A percentile compares a stretch with the other conserved stretches of the same genome.
phyloP scores from a whole-genome alignment of 768 basidiomycete genomes.

The Leccinum incarnatum region DNA sequence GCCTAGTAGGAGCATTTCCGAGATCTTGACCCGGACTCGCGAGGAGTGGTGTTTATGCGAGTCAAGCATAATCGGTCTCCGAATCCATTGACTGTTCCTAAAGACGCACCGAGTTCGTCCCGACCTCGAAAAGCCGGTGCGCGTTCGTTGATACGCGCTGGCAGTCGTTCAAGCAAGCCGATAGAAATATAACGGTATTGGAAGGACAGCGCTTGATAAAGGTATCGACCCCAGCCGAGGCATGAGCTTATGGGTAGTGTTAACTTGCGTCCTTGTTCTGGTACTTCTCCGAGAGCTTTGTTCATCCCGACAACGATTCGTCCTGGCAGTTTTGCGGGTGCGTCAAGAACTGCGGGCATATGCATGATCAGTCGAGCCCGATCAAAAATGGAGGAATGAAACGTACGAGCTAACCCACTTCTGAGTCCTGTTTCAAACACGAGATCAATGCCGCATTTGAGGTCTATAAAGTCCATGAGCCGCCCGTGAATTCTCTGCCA shows the following conservation, averaged over 20 bases:
- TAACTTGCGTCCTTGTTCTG: constrained; percentile 67
- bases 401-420: constrained; percentile 80
- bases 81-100: neutral
- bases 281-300: constrained; percentile 83
- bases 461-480: no score
- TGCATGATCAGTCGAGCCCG: neutral
- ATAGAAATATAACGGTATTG: constrained; percentile 95
- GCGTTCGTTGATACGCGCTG: constrained; percentile 84
- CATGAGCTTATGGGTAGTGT: constrained; percentile 89
- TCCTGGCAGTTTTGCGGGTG: constrained; percentile 69
- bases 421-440: constrained; percentile 35
- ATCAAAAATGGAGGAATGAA: neutral
- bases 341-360: constrained; percentile 66
- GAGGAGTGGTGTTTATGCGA: constrained; percentile 74
- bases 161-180: constrained; percentile 81
- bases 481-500: no score
- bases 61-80: neutral
- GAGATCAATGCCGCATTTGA: no score
- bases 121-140: constrained; percentile 85
- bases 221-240: constrained; percentile 80
- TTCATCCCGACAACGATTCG: constrained; percentile 92
- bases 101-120: constrained; percentile 73
- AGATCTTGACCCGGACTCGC: constrained; percentile 88
- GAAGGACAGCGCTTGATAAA: constrained; percentile 94
- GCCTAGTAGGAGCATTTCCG: constrained; percentile 88